A percentile compares a stretch with the other conserved stretches of the same genome.
These are phyloP conservation scores for Bothriochloa decipiens DNA, from an alignment of 176 grass and related monocot species.

Conservation along the genomic window DNA sequence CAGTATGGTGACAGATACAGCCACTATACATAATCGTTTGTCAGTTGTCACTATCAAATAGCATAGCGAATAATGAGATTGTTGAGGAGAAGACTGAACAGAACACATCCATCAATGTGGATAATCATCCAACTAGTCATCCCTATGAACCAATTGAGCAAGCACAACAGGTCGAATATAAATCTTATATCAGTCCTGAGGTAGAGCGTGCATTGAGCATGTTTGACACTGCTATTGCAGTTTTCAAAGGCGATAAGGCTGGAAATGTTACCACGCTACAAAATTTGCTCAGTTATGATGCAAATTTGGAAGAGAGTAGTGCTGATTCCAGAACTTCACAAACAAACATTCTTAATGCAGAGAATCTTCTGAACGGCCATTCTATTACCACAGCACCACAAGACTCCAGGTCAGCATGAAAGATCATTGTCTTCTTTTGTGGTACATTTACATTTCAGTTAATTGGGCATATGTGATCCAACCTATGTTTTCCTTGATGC, in stretches of 20 bases:
- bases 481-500: slow-evolving; percentile 5
- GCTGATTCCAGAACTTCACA: slow-evolving; percentile 23
- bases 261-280: slow-evolving; percentile 17
- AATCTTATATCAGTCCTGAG: slow-evolving; percentile 59
- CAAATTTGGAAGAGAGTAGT: slow-evolving; percentile 17
- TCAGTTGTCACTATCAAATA: slow-evolving; percentile 33
- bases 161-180: slow-evolving; percentile 20
- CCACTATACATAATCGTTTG: slow-evolving; percentile 34
- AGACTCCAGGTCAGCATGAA: slow-evolving; percentile 65
- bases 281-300: slow-evolving; percentile 41
- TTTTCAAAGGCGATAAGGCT: slow-evolving; percentile 45
- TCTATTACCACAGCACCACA: slow-evolving; percentile 19
- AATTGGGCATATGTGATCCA: not conserved
- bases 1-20: no score
- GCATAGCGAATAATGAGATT: slow-evolving; percentile 59
- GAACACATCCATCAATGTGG: slow-evolving; percentile 24
- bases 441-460: slow-evolving; percentile 10
- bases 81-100: slow-evolving; percentile 67
- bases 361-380: slow-evolving; percentile 22
- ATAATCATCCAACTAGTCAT: slow-evolving; percentile 27
- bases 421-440: not conserved
- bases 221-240: slow-evolving; percentile 66
- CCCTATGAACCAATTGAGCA: slow-evolving; percentile 13
- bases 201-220: slow-evolving; percentile 74
- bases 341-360: slow-evolving; percentile 24